Evolutionary conservation across 139 green algal genomes (phyloP).

Genomic region (Coelastrella sp.): DNA sequence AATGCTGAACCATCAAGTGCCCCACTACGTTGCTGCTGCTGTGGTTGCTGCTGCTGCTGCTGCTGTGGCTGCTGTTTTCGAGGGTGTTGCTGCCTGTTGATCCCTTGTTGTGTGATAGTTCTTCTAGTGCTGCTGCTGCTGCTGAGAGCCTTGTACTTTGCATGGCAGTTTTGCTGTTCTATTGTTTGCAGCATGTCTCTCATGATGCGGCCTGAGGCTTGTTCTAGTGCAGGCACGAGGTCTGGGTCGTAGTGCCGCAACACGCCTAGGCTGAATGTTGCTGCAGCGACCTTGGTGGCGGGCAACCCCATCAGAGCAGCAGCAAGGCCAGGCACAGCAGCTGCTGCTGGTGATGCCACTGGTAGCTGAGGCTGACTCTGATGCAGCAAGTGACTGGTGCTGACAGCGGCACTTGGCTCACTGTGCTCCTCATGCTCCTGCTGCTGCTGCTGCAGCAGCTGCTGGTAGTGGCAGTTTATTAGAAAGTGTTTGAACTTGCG

Average conservation of each 20-base stretch:
- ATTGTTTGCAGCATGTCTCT: background rate
- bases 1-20: background rate
- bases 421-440: background rate
- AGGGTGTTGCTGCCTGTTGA: background rate
- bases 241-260: conserved; percentile 2
- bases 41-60: background rate
- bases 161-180: too few species aligned
- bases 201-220: background rate
- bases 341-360: background rate
- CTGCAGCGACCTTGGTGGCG: background rate
- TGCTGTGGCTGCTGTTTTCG: background rate
- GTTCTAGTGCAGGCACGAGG: background rate
- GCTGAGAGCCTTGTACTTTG: background rate
- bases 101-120: background rate
- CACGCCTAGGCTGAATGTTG: conserved; percentile 6
- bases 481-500: background rate
- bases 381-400: background rate
- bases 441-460: too few species aligned
- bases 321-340: background rate
- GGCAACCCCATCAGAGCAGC: background rate
- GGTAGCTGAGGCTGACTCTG: background rate
- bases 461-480: background rate
- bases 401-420: background rate
- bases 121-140: background rate
- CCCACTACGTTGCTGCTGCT: background rate